Percentiles rank a stretch among this genome's conserved stretches.
Evolutionary conservation across 2,329 filamentous ascomycete species (phyloP).

Genomic region (Chalara sp.): DNA sequence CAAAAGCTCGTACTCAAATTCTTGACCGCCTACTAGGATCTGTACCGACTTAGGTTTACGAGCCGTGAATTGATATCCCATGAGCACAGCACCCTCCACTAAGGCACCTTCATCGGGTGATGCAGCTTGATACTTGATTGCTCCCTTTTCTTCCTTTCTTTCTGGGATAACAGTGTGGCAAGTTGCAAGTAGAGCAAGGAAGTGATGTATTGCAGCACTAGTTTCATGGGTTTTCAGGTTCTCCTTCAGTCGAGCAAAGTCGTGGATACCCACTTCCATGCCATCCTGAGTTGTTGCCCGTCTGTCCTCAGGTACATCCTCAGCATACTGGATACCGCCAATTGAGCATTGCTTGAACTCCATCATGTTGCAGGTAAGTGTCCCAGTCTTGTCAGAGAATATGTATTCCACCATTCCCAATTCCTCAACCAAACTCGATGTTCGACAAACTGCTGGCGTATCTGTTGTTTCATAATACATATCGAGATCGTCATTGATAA

Average conservation of each 20-base stretch:
- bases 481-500: constrained; percentile 95
- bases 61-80: constrained; percentile 87
- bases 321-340: constrained; percentile 86
- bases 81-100: constrained; percentile 77
- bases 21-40: constrained; percentile 66
- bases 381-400: constrained; percentile 97
- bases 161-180: constrained; percentile 98
- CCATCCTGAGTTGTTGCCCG: constrained; percentile 74
- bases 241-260: constrained; percentile 56
- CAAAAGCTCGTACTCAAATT: constrained; percentile 80
- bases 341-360: constrained; percentile 96
- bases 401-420: constrained; percentile 97
- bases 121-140: constrained; percentile 96
- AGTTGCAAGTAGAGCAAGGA: constrained; percentile 77
- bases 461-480: constrained; percentile 97
- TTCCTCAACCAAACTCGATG: constrained; percentile 93
- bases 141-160: constrained; percentile 65
- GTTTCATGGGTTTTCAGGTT: constrained; percentile 53
- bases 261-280: constrained; percentile 62
- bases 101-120: constrained; percentile 97
- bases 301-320: constrained; percentile 86
- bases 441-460: constrained; percentile 91
- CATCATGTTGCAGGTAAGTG: constrained; percentile 97
- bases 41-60: constrained; percentile 85
- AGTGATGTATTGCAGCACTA: constrained; percentile 68